These are phyloP conservation scores for Knoxdaviesia proteae DNA, from an alignment of 2,329 filamentous ascomycete species.

Conservation along the genomic window DNA sequence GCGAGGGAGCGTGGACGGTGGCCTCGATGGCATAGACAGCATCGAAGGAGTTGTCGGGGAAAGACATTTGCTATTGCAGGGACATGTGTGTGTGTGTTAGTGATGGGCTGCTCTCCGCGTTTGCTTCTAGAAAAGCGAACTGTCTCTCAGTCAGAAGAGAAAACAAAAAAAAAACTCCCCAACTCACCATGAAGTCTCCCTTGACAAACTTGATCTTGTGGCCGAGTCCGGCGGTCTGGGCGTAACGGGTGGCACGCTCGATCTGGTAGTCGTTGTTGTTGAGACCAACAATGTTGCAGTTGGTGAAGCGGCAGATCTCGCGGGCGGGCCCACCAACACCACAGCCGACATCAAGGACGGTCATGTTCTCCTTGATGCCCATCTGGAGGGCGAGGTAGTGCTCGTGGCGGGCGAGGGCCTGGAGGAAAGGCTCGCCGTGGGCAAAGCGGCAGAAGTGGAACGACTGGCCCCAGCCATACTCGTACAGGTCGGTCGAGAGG, in stretches of 20 bases:
- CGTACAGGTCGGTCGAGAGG: conserved; percentile 86
- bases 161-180: background rate
- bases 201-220: conserved; percentile 73
- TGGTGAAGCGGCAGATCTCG: conserved; percentile 92
- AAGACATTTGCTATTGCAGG: conserved; percentile 62
- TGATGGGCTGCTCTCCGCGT: background rate
- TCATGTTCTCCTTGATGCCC: conserved; percentile 67
- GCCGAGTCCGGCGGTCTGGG: conserved; percentile 58
- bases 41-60: conserved; percentile 80
- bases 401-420: conserved; percentile 89
- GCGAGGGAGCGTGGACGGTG: conserved; percentile 77
- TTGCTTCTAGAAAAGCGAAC: background rate
- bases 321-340: conserved; percentile 89
- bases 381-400: conserved; percentile 91
- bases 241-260: conserved; percentile 73
- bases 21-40: conserved; percentile 95
- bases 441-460: conserved; percentile 98
- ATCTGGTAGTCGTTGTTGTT: conserved; percentile 99
- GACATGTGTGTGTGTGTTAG: background rate
- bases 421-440: conserved; percentile 64
- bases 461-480: conserved; percentile 87
- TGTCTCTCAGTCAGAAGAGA: too few species aligned
- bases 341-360: conserved; percentile 86
- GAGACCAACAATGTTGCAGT: conserved; percentile 69
- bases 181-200: conserved; percentile 74